Conservation (phyloP, 352 stramenopile genomes). For the Pythium brassicae region DNA sequence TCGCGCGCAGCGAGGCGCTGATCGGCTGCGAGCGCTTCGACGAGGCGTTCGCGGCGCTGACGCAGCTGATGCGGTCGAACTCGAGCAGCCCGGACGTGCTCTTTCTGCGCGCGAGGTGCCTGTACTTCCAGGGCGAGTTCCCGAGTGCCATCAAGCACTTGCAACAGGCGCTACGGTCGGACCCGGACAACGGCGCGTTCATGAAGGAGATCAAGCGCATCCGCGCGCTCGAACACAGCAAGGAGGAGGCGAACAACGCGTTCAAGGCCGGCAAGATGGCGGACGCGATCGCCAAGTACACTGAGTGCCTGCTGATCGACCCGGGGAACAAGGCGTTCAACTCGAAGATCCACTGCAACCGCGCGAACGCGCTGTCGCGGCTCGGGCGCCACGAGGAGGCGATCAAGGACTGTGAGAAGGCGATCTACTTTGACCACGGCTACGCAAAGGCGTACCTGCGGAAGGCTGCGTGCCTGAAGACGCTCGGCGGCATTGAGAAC, state of each 20-base stretch:
- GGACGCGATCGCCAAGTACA: conserved; percentile 87
- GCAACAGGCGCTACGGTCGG: conserved; percentile 83
- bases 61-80: conserved; percentile 82
- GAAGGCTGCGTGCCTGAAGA: conserved; percentile 75
- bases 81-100: conserved; percentile 82
- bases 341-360: conserved; percentile 93
- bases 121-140: conserved; percentile 93
- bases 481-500: conserved; percentile 81
- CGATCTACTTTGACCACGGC: conserved; percentile 88
- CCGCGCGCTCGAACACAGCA: conserved; percentile 77
- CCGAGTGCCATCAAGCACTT: conserved; percentile 92
- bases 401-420: conserved; percentile 87
- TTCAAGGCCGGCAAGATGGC: conserved; percentile 84
- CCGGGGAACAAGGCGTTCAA: conserved; percentile 90
- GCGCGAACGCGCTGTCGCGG: conserved; percentile 82
- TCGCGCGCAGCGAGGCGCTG: conserved; percentile 64
- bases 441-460: conserved; percentile 90
- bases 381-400: conserved; percentile 82
- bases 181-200: conserved; percentile 88
- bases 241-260: conserved; percentile 86
- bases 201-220: conserved; percentile 89
- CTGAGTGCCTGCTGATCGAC: conserved; percentile 83
- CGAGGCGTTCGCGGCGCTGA: conserved; percentile 76
- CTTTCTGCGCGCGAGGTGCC: conserved; percentile 78
- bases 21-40: conserved; percentile 79